These are phyloP conservation scores for Lasiosphaeria miniovina DNA, from an alignment of 495 filamentous ascomycete species.

Conservation along the genomic window DNA sequence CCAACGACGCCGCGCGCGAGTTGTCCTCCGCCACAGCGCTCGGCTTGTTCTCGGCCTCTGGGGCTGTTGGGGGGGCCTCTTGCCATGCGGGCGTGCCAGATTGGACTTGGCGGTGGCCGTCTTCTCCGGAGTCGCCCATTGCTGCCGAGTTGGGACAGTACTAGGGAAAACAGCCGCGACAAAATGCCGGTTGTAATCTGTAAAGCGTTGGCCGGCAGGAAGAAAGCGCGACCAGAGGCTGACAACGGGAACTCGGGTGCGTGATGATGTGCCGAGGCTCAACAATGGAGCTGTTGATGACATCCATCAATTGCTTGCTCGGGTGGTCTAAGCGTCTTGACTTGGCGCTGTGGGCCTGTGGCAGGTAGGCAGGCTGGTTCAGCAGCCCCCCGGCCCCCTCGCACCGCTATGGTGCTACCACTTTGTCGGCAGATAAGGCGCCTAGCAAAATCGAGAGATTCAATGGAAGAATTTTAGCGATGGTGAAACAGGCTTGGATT, in stretches of 20 bases:
- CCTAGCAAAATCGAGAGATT: not conserved
- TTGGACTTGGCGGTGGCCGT: not conserved
- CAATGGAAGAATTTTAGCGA: constrained; percentile 2
- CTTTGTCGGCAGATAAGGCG: not conserved
- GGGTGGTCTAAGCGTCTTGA: constrained; percentile 8
- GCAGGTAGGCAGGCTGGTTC: not conserved
- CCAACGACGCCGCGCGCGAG: constrained; percentile 47
- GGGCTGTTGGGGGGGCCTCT: constrained; percentile 8
- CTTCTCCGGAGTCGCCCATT: constrained; percentile 21
- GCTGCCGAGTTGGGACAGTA: not conserved
- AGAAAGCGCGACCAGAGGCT: not conserved
- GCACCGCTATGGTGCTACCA: no score
- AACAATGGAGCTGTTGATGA: not conserved
- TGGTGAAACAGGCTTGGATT: constrained; percentile 16
- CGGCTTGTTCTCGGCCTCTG: constrained; percentile 10
- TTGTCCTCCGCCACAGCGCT: constrained; percentile 7
- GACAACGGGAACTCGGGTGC: not conserved
- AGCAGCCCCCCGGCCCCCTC: not conserved
- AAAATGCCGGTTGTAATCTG: not conserved
- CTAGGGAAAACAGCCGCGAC: not conserved
- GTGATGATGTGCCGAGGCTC: constrained; percentile 16
- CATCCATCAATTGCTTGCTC: not conserved
- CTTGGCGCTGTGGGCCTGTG: not conserved
- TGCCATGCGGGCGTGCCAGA: constrained; percentile 21
- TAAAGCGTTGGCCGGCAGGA: not conserved